phyloP scores from a whole-genome alignment of 1,139 yeast genomes.

The Geotrichum macrosporum region DNA sequence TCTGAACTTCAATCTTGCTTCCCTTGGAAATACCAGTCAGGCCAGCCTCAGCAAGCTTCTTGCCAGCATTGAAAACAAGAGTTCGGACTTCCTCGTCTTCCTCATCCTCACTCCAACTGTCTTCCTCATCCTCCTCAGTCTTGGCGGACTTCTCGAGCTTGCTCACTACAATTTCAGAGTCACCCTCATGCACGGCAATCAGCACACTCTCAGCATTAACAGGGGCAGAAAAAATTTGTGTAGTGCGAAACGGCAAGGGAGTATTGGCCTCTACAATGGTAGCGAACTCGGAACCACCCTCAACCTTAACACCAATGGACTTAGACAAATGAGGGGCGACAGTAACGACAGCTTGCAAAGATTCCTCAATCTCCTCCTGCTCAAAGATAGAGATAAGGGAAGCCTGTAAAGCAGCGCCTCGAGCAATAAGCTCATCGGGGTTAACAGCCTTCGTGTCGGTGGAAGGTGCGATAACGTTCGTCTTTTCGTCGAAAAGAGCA shows the following conservation, averaged over 20 bases:
- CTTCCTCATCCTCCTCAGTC: constrained; percentile 56
- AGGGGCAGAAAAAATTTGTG: constrained; percentile 56
- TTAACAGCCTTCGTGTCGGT: constrained; percentile 69
- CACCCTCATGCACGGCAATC: constrained; percentile 80
- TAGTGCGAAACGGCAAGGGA: constrained; percentile 85
- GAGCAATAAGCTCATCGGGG: constrained; percentile 85
- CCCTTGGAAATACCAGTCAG: constrained; percentile 69
- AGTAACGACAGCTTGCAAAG: constrained; percentile 78
- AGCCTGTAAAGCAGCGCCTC: constrained; percentile 98
- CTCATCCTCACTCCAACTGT: constrained; percentile 54
- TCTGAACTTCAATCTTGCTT: constrained; percentile 66
- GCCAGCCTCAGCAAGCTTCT: constrained; percentile 72
- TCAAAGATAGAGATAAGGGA: constrained; percentile 79
- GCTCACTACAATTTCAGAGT: constrained; percentile 71
- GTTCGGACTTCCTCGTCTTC: constrained; percentile 75
- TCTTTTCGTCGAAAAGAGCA: constrained; percentile 65
- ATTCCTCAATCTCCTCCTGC: constrained; percentile 78
- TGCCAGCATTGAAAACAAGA: constrained; percentile 70
- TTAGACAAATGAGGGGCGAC: constrained; percentile 83
- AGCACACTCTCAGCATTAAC: constrained; percentile 53
- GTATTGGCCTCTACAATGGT: constrained; percentile 80
- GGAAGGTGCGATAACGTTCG: constrained; percentile 73
- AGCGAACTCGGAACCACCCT: constrained; percentile 48
- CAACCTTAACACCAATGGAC: constrained; percentile 80
- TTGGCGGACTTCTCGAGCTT: constrained; percentile 57